A percentile compares a stretch with the other conserved stretches of the same genome.
These are phyloP conservation scores for Chaetomiaceae sp. DNA, from an alignment of 2,329 filamentous ascomycete species.

Conservation along the genomic window DNA sequence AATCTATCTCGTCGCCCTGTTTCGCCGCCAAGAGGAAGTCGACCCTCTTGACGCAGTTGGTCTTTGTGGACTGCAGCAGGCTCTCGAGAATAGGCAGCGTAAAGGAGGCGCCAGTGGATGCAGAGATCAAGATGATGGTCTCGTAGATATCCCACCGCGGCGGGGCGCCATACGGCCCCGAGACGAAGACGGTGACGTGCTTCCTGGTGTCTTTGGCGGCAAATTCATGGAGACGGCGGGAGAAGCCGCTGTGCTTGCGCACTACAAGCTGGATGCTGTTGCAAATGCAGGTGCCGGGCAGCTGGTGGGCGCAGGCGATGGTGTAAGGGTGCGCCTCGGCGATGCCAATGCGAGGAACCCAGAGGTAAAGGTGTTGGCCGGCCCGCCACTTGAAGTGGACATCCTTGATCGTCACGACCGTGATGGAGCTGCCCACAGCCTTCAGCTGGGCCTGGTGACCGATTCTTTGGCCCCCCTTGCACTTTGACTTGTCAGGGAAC, in stretches of 20 bases:
- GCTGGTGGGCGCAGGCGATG: constrained; percentile 51
- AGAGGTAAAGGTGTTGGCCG: constrained; percentile 58
- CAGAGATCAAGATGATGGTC: constrained; percentile 55
- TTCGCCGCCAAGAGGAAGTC: constrained; percentile 50
- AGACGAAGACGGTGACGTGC: constrained; percentile 44
- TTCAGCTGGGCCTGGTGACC: constrained; percentile 49
- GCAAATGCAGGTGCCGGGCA: constrained; percentile 49
- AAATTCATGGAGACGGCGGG: constrained; percentile 45
- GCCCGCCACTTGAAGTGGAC: constrained; percentile 55
- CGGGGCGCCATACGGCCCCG: constrained; percentile 53
- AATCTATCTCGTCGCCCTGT: constrained; percentile 49
- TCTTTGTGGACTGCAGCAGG: constrained; percentile 38
- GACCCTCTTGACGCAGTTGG: constrained; percentile 47
- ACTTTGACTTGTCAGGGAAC: constrained; percentile 37
- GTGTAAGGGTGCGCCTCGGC: constrained; percentile 58
- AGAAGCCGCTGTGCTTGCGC: constrained; percentile 53
- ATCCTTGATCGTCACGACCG: constrained; percentile 55
- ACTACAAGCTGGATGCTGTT: constrained; percentile 57
- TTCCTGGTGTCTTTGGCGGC: constrained; percentile 36
- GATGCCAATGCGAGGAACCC: constrained; percentile 50
- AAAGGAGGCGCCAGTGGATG: constrained; percentile 60
- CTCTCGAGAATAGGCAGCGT: constrained; percentile 56
- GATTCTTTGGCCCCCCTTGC: constrained; percentile 44
- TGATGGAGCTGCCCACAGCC: constrained; percentile 47
- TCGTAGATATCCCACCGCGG: constrained; percentile 55